Conservation (phyloP, 202 grass and related monocot species). For the Zizania palustris region DNA sequence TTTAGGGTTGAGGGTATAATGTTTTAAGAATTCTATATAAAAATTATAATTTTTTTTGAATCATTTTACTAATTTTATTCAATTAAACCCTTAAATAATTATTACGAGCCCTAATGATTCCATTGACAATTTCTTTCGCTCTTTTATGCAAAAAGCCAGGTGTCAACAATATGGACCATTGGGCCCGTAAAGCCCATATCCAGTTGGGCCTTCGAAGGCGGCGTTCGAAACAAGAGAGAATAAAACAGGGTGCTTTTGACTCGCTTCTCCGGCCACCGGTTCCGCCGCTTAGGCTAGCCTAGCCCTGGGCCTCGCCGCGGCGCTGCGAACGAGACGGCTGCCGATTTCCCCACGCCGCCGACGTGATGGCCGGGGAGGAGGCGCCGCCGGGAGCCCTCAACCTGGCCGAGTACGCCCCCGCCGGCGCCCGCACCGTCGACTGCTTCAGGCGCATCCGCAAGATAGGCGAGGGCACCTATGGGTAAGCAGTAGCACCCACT, state of each 20-base stretch:
- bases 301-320: neutral
- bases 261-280: constrained; percentile 6
- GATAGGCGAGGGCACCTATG: constrained; percentile 69
- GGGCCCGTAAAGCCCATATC: too few relatives aligned
- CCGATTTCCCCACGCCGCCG: constrained; percentile 9
- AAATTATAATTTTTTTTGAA: too few relatives aligned
- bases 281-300: neutral
- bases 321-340: constrained; percentile 12
- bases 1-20: too few relatives aligned
- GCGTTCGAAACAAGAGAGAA: too few relatives aligned
- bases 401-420: constrained; percentile 41
- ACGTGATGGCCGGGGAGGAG: constrained; percentile 47
- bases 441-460: constrained; percentile 67
- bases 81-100: too few relatives aligned
- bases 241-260: constrained; percentile 3
- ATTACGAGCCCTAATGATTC: too few relatives aligned
- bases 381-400: constrained; percentile 49
- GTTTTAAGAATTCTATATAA: too few relatives aligned
- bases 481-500: constrained; percentile 32
- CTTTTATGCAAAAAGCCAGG: too few relatives aligned
- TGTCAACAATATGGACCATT: too few relatives aligned
- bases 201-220: too few relatives aligned
- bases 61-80: too few relatives aligned
- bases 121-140: too few relatives aligned
- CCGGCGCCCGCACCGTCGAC: constrained; percentile 55